A percentile compares a stretch with the other conserved stretches of the same genome.
Conservation (phyloP, 495 filamentous ascomycete genomes). For the Daldinia decipiens region DNA sequence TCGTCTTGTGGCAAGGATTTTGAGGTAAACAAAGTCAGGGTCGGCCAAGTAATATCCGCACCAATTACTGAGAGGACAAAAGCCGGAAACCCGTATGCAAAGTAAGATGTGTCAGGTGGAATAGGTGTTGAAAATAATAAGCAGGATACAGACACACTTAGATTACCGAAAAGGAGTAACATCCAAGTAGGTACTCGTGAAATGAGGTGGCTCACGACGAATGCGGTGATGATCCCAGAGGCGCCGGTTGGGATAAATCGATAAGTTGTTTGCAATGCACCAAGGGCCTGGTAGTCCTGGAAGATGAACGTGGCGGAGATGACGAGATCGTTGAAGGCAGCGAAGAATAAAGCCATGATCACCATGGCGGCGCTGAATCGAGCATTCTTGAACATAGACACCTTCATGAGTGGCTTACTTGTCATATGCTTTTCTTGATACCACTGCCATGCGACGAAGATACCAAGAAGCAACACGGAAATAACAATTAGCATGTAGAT, state of each 20-base stretch:
- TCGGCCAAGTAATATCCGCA: slow-evolving; percentile 68
- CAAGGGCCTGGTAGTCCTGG: slow-evolving; percentile 67
- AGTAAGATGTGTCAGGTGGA: slow-evolving; percentile 63
- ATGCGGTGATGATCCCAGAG: slow-evolving; percentile 58
- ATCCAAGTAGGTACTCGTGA: slow-evolving; percentile 61
- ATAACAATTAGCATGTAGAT: slow-evolving; percentile 71
- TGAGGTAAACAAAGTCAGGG: slow-evolving; percentile 68
- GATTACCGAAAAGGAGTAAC: slow-evolving; percentile 64
- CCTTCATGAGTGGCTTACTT: slow-evolving; percentile 66
- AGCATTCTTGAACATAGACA: slow-evolving; percentile 63
- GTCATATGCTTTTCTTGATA: slow-evolving; percentile 60
- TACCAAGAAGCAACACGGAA: slow-evolving; percentile 65
- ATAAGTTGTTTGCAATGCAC: slow-evolving; percentile 65
- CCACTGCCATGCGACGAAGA: slow-evolving; percentile 73
- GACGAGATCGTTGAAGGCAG: slow-evolving; percentile 67
- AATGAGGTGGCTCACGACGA: slow-evolving; percentile 65
- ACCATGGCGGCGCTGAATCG: slow-evolving; percentile 67
- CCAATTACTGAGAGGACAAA: slow-evolving; percentile 68
- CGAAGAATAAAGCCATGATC: slow-evolving; percentile 69
- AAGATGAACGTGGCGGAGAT: slow-evolving; percentile 71
- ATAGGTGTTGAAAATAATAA: slow-evolving; percentile 68
- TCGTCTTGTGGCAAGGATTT: slow-evolving; percentile 66
- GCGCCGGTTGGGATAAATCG: slow-evolving; percentile 70
- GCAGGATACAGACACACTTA: slow-evolving; percentile 58
- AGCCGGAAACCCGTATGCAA: slow-evolving; percentile 67